Percentiles rank a stretch among this genome's conserved stretches.
These are phyloP conservation scores for Xylariaceae sp. DNA, from an alignment of 2,329 filamentous ascomycete genomes.

Conservation along the genomic window DNA sequence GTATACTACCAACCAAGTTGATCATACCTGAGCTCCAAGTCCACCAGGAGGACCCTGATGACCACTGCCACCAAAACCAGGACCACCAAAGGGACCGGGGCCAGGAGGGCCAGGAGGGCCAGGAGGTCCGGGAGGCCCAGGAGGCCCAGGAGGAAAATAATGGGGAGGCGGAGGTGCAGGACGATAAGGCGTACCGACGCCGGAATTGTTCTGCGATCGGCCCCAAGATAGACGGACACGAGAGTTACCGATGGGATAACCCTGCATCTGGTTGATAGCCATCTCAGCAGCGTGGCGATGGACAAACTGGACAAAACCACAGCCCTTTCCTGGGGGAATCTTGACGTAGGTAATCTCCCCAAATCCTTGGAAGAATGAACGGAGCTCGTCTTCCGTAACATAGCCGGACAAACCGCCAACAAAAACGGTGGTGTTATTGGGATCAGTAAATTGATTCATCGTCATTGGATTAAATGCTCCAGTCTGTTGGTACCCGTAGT, in stretches of 20 bases:
- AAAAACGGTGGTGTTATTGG: conserved; percentile 99
- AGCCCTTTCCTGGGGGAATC: conserved; percentile 98
- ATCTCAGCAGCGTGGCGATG: conserved; percentile 98
- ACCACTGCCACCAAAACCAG: conserved; percentile 34
- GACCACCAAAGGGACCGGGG: conserved; percentile 36
- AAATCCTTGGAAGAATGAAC: conserved; percentile 99
- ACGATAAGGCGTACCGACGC: conserved; percentile 94
- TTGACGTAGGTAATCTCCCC: conserved; percentile 99
- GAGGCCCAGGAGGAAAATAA: conserved; percentile 41
- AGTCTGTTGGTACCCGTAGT: conserved; percentile 44
- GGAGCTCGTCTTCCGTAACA: conserved; percentile 98
- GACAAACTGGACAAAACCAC: conserved; percentile 98
- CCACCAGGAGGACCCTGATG: conserved; percentile 42
- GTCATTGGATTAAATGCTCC: conserved; percentile 56
- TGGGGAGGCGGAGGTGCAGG: conserved; percentile 70
- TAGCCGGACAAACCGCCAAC: conserved; percentile 97
- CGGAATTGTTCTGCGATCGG: conserved; percentile 98
- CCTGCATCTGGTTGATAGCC: conserved; percentile 99
- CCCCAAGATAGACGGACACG: conserved; percentile 98
- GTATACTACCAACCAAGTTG: not conserved
- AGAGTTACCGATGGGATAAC: conserved; percentile 98
- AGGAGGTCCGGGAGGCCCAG: conserved; percentile 39
- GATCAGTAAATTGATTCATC: conserved; percentile 99
- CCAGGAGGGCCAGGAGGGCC: conserved; percentile 39
- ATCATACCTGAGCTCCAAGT: conserved; percentile 42